Percentiles rank a stretch among this genome's conserved stretches.
phyloP scores from a whole-genome alignment of 257 asterid genomes.

The Ilex asprella region DNA sequence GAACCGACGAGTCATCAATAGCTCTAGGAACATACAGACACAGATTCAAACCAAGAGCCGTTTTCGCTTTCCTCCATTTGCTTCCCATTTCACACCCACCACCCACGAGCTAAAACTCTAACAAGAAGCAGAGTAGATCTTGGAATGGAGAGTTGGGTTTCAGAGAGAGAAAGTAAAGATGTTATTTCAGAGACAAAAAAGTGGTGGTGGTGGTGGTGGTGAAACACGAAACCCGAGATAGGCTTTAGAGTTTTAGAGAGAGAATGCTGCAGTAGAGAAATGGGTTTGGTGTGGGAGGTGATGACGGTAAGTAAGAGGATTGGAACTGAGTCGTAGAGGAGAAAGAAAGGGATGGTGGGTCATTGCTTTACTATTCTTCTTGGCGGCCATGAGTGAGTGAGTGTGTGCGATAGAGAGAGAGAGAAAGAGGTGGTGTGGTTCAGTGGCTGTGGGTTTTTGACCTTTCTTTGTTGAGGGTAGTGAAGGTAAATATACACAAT shows the following conservation, averaged over 20 bases:
- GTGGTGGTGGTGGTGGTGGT: too few relatives aligned
- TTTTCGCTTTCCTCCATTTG: conserved; percentile 85
- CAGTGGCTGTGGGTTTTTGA: conserved; percentile 28
- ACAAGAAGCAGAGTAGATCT: background rate
- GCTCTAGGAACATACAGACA: conserved; percentile 55
- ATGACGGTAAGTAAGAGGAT: conserved; percentile 2
- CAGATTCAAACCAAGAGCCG: conserved; percentile 79
- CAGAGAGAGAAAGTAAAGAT: background rate
- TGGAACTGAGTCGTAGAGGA: conserved; percentile 7
- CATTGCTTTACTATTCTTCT: conserved; percentile 39
- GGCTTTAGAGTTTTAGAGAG: too few relatives aligned
- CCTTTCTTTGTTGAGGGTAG: conserved; percentile 14
- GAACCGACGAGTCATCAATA: conserved; percentile 33
- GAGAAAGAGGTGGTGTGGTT: conserved; percentile 16
- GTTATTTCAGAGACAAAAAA: too few relatives aligned
- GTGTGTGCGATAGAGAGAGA: conserved; percentile 19
- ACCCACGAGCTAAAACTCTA: too few relatives aligned
- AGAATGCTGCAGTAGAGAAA: background rate
- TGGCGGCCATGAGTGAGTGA: conserved; percentile 42
- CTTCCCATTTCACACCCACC: conserved; percentile 48
- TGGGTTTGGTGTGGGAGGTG: background rate
- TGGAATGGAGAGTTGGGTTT: background rate
- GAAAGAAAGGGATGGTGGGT: conserved; percentile 4
- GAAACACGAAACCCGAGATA: too few relatives aligned
- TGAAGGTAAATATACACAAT: too few relatives aligned